Conservation (phyloP, 805 yeast species). For the Ogataea paradorogensis region DNA sequence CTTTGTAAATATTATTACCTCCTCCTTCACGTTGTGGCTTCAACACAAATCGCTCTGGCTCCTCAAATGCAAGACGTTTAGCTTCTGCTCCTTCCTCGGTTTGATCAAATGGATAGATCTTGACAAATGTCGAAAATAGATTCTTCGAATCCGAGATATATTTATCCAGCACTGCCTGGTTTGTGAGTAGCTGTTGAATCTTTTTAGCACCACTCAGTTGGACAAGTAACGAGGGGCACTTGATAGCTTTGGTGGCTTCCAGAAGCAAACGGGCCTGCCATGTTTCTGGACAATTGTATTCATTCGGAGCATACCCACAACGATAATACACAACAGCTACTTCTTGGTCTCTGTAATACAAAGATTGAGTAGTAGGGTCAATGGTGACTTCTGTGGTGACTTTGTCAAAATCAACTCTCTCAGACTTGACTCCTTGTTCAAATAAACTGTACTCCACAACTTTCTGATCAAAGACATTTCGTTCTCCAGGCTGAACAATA, state of each 20-base stretch:
- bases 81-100: conserved; percentile 61
- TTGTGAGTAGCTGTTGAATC: conserved; percentile 83
- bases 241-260: conserved; percentile 77
- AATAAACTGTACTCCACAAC: conserved; percentile 70
- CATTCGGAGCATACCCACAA: conserved; percentile 83
- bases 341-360: conserved; percentile 58
- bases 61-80: conserved; percentile 59
- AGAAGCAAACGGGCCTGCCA: conserved; percentile 77
- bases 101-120: conserved; percentile 82
- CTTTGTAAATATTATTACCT: conserved; percentile 89
- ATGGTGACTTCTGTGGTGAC: conserved; percentile 43
- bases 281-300: conserved; percentile 60
- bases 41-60: conserved; percentile 72
- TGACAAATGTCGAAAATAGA: conserved; percentile 68
- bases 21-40: conserved; percentile 99
- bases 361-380: conserved; percentile 46
- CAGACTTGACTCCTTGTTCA: conserved; percentile 52
- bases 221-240: conserved; percentile 86
- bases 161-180: conserved; percentile 42
- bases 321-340: conserved; percentile 88
- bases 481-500: conserved; percentile 80
- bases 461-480: conserved; percentile 91
- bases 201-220: conserved; percentile 94
- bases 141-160: conserved; percentile 37
- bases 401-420: conserved; percentile 66